A percentile compares a stretch with the other conserved stretches of the same genome.
Conservation (phyloP, 192 early-diverging fungal genomes). For the Dispira simplex region DNA sequence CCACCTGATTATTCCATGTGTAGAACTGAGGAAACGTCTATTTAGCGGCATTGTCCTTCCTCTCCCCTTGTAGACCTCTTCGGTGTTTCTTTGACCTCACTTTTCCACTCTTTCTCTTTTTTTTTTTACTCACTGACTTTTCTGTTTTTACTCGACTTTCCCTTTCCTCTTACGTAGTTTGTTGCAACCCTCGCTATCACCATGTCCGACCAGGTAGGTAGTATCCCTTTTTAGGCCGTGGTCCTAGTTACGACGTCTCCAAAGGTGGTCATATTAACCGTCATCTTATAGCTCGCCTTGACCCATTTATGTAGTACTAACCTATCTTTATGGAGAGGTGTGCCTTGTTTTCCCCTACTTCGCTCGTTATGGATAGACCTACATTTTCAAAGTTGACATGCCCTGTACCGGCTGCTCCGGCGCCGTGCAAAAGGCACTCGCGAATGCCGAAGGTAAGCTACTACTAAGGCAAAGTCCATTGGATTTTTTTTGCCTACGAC, state of each 20-base stretch:
- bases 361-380: background rate
- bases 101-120: background rate
- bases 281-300: background rate
- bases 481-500: too few relatives aligned
- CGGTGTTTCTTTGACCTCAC: background rate
- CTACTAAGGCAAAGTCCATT: background rate
- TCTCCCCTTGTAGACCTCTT: too few relatives aligned
- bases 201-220: too few relatives aligned
- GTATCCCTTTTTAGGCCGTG: background rate
- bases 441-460: background rate
- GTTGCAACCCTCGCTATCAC: too few relatives aligned
- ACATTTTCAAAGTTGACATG: background rate
- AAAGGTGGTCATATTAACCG: background rate
- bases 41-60: too few relatives aligned
- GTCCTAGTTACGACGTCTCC: background rate
- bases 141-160: background rate
- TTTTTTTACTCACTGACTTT: background rate
- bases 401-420: background rate
- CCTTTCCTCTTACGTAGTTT: background rate
- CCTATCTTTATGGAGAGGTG: too few relatives aligned
- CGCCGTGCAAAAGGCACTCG: background rate
- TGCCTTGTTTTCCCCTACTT: background rate
- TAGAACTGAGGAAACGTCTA: too few relatives aligned
- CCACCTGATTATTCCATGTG: too few relatives aligned
- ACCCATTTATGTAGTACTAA: background rate